Conservation (phyloP, 2,329 filamentous ascomycete species). For the Diaporthe aspalathi region DNA sequence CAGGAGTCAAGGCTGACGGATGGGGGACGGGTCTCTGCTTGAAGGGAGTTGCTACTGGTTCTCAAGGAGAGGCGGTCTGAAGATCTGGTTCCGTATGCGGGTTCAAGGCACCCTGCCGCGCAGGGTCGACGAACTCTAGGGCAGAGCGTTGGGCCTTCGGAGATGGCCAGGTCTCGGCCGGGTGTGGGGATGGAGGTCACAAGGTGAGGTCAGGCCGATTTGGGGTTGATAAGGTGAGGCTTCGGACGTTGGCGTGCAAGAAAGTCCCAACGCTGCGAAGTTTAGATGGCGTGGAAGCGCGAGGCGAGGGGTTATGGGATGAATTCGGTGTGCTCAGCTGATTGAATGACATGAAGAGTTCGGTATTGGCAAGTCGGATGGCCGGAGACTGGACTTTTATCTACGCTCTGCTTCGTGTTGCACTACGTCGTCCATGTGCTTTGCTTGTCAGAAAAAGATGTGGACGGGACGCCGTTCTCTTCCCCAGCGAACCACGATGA, state of each 20-base stretch:
- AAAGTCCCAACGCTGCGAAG: no score
- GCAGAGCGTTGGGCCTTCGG: neutral
- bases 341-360: neutral
- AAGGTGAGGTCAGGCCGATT: neutral
- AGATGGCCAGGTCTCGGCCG: neutral
- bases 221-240: no score
- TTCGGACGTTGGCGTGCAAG: neutral
- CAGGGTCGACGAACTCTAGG: neutral
- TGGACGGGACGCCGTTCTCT: no score
- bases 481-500: neutral
- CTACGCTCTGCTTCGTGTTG: neutral
- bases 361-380: neutral
- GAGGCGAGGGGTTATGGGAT: no score
- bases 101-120: conserved; percentile 30
- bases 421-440: no score
- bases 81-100: conserved; percentile 32
- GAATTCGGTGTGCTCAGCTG: neutral
- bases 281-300: neutral
- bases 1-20: neutral
- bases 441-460: neutral
- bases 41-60: neutral
- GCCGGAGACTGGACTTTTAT: neutral
- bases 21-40: neutral
- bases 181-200: no score
- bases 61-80: conserved; percentile 7